A percentile compares a stretch with the other conserved stretches of the same genome.
Conservation (phyloP, 2,329 filamentous ascomycete genomes). For the Pleomassaria siparia region DNA sequence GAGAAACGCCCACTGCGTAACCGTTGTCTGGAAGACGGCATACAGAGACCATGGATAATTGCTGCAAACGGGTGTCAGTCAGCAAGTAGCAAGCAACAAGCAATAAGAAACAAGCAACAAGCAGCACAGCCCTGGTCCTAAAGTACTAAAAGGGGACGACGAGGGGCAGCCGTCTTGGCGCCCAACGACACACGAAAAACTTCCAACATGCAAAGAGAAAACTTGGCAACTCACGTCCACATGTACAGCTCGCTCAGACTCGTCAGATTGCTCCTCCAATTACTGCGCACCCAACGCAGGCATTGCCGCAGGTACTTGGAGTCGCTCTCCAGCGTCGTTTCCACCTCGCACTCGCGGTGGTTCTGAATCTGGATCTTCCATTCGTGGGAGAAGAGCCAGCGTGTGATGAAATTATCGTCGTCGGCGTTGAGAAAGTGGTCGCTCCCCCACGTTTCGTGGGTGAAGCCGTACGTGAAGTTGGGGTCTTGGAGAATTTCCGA, state of each 20-base stretch:
- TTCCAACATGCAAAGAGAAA: not conserved
- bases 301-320: constrained; percentile 90
- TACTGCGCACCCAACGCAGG: constrained; percentile 91
- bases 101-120: too few relatives aligned
- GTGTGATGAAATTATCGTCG: constrained; percentile 97
- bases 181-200: constrained; percentile 9
- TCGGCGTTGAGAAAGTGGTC: constrained; percentile 91
- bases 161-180: constrained; percentile 35
- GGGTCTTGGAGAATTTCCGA: constrained; percentile 83
- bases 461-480: constrained; percentile 85
- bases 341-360: constrained; percentile 77
- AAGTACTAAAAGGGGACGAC: constrained; percentile 19
- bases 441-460: constrained; percentile 70
- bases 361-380: constrained; percentile 98
- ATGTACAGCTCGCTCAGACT: constrained; percentile 84
- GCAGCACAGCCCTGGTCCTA: constrained; percentile 7
- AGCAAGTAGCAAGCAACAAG: too few relatives aligned
- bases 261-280: constrained; percentile 95
- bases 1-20: constrained; percentile 82
- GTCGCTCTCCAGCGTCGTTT: constrained; percentile 90
- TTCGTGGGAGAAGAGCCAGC: constrained; percentile 88
- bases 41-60: constrained; percentile 94
- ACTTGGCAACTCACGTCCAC: constrained; percentile 68
- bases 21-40: constrained; percentile 86
- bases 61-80: constrained; percentile 51